Percentiles rank a stretch among this genome's conserved stretches.
phyloP scores from a whole-genome alignment of 2,329 filamentous ascomycete species.

The Apiospora koreana region DNA sequence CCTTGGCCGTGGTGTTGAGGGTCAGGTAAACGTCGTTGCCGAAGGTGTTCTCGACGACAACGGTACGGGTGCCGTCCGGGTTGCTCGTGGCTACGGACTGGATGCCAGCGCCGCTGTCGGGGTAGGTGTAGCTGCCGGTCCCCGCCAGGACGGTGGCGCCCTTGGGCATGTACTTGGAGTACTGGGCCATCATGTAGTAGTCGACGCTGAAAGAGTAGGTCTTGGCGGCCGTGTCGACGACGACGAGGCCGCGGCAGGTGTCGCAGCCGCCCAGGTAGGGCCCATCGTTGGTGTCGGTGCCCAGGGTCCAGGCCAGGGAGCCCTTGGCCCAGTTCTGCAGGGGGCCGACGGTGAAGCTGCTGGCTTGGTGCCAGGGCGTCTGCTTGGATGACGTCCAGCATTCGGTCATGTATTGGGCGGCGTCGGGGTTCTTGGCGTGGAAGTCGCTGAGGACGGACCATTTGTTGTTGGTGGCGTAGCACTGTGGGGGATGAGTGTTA shows the following conservation, averaged over 20 bases:
- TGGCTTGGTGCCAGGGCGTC: constrained; percentile 38
- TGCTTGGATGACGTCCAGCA: constrained; percentile 41
- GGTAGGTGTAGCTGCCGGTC: constrained; percentile 45
- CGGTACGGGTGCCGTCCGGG: constrained; percentile 44
- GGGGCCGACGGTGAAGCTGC: constrained; percentile 44
- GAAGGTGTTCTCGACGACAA: constrained; percentile 50
- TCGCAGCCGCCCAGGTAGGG: constrained; percentile 45
- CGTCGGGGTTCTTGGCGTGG: constrained; percentile 39
- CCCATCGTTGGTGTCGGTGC: constrained; percentile 36
- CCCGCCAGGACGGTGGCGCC: constrained; percentile 44
- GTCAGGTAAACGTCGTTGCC: constrained; percentile 45
- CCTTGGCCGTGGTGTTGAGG: constrained; percentile 31
- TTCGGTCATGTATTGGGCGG: constrained; percentile 50
- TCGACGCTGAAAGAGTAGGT: constrained; percentile 48
- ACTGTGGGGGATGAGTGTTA: constrained; percentile 19
- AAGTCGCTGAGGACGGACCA: constrained; percentile 41
- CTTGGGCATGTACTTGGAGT: constrained; percentile 47
- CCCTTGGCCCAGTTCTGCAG: constrained; percentile 50
- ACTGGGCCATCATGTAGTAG: constrained; percentile 57
- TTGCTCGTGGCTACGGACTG: constrained; percentile 49
- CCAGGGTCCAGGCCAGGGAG: constrained; percentile 46
- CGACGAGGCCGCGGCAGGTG: constrained; percentile 53
- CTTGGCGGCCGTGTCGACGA: constrained; percentile 48
- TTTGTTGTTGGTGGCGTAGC: constrained; percentile 37
- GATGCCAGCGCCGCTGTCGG: constrained; percentile 37